These are phyloP conservation scores for Penicillium coprophilum DNA, from an alignment of 495 filamentous ascomycete genomes.

Conservation along the genomic window DNA sequence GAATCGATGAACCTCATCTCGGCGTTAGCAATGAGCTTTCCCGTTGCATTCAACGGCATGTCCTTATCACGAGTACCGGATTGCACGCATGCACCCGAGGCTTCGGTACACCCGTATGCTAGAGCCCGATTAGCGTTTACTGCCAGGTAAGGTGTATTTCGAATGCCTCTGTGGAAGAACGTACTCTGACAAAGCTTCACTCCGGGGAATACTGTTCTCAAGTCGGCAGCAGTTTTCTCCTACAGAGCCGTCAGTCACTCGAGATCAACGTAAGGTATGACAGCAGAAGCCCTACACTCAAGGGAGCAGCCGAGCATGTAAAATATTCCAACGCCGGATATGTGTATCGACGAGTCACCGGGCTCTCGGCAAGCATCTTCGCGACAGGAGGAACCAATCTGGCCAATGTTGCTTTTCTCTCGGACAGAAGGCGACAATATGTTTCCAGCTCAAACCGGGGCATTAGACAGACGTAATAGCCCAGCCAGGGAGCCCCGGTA, in stretches of 20 bases:
- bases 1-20: not conserved
- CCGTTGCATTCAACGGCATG: not conserved
- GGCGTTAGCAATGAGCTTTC: not conserved
- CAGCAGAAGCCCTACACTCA: conserved; percentile 1
- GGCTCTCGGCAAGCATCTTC: conserved; percentile 6
- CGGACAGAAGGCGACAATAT: conserved; percentile 8
- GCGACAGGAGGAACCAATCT: conserved; percentile 8
- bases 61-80: not conserved
- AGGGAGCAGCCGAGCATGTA: conserved; percentile 11
- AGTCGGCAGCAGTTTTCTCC: conserved; percentile 6
- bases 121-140: not conserved
- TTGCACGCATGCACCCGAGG: conserved; percentile 3
- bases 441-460: conserved; percentile 12
- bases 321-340: conserved; percentile 13
- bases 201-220: conserved; percentile 6
- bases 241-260: not conserved
- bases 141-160: not conserved
- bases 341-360: conserved; percentile 2
- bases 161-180: not conserved
- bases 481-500: conserved; percentile 8
- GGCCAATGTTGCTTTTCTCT: conserved; percentile 8
- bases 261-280: too few species aligned
- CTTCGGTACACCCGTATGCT: conserved; percentile 5
- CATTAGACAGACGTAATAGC: conserved; percentile 12
- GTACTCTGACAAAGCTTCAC: conserved; percentile 11